Evolutionary conservation across 2,329 filamentous ascomycete species (phyloP), one percentile per base, ranked within the genome.

Genomic region (Boeremia exigua): DNA sequence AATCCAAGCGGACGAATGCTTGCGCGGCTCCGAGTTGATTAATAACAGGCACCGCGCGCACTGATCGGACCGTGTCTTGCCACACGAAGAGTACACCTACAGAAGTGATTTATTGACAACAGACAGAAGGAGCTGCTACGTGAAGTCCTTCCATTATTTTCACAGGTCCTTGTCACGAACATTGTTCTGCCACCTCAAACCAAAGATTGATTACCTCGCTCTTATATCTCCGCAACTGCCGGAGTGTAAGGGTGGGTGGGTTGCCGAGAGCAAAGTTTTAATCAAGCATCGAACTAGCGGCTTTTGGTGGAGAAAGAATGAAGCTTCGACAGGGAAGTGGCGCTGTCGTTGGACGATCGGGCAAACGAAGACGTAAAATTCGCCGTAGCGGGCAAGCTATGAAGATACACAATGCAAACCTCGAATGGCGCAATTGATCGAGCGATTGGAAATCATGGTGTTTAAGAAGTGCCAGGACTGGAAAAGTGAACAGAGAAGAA

Each of bases 381-480:
- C 28, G 47, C 47, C 47, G 7, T 44, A 33, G 25, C 28, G 10
- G 47, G 42, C 42, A 42, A 56, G 53, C 25, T 37, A 43, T 47
- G 4, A 6, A 19, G n/a, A 47, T 42, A 40, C 53, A 51, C 42
- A 44, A 51, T 56, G 47, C 47, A 47, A 56, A 51, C 30, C 25
- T 50, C 53, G 47, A 56, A 56, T 56, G 47, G 47, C 47, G 53
- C 53, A 56, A 56, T 56, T 27, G 42, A 34, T 45, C 23, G 23
- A 30, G 32, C 36, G 29, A 36, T 40, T 14, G 10, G 6, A 46
- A 33, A 8, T 32, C 2, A 17, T 17, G 7, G 15, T 51, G 40
- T 40, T 56, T 56, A 56, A 56, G 40, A 27, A 36, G 36, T 36
- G 36, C n/a, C 10, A 28, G 19, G 30, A 36, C 40, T 8, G 29